These are phyloP conservation scores for Malus fusca DNA, from an alignment of 306 rosid species.

Conservation along the genomic window DNA sequence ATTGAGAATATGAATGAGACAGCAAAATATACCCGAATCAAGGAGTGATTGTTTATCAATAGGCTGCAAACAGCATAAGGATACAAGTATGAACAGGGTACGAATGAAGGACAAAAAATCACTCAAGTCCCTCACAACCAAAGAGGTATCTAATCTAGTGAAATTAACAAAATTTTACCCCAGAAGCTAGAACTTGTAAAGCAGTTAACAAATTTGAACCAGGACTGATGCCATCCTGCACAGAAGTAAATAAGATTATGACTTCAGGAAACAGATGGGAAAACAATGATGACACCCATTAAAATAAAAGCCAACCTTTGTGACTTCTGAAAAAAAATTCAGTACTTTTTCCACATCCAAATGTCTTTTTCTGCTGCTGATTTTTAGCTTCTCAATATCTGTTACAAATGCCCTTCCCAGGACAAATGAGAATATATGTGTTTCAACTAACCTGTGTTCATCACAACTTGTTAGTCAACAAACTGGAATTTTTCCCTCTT, in stretches of 20 bases:
- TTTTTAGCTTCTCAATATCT: constrained; percentile 84
- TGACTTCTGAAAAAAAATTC: constrained; percentile 66
- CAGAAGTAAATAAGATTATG: constrained; percentile 19
- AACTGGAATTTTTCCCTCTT: background rate
- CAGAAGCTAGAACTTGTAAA: constrained; percentile 82
- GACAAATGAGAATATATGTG: constrained; percentile 96
- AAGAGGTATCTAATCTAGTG: constrained; percentile 14
- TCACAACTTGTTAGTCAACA: constrained; percentile 25
- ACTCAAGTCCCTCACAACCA: background rate
- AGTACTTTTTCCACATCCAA: constrained; percentile 69
- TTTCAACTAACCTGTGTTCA: constrained; percentile 88
- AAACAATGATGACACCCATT: constrained; percentile 7
- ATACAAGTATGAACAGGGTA: background rate
- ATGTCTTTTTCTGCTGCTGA: constrained; percentile 74
- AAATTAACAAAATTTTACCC: constrained; percentile 50
- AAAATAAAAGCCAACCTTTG: constrained; percentile 51
- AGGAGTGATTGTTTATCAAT: constrained; percentile 96
- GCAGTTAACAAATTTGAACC: constrained; percentile 94
- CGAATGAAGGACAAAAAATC: background rate
- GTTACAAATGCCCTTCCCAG: constrained; percentile 99
- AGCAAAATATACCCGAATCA: constrained; percentile 96
- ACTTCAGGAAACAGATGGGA: constrained; percentile 11
- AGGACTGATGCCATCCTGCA: constrained; percentile 80
- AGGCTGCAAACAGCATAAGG: constrained; percentile 55
- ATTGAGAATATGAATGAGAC: constrained; percentile 86